Percentiles rank a stretch among this genome's conserved stretches.
These are phyloP conservation scores for Ogataea corticis DNA, from an alignment of 805 yeast species.

Conservation along the genomic window DNA sequence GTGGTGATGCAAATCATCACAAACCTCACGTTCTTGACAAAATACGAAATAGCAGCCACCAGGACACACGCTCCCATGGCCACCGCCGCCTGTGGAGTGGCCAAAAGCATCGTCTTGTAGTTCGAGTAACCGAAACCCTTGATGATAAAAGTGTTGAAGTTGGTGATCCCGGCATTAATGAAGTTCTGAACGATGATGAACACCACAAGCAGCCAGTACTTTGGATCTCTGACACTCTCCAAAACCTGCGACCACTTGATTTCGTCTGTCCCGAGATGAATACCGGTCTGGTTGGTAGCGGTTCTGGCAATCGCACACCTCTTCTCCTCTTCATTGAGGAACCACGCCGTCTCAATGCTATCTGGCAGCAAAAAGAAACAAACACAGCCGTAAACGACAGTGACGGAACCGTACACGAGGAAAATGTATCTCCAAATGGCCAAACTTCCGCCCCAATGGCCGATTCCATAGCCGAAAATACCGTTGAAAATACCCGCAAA, in stretches of 20 bases:
- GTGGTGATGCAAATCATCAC: constrained; percentile 27
- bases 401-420: constrained; percentile 35
- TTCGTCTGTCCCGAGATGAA: constrained; percentile 38
- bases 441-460: constrained; percentile 26
- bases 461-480: constrained; percentile 35
- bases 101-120: constrained; percentile 38
- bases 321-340: constrained; percentile 39
- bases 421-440: constrained; percentile 36
- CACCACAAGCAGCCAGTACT: constrained; percentile 33
- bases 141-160: constrained; percentile 48
- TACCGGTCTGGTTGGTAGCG: constrained; percentile 38
- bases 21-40: constrained; percentile 25
- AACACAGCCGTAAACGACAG: constrained; percentile 34
- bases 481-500: constrained; percentile 34
- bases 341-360: constrained; percentile 36
- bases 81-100: constrained; percentile 36
- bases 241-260: constrained; percentile 31
- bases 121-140: constrained; percentile 36
- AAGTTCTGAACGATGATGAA: constrained; percentile 42
- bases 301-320: constrained; percentile 33
- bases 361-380: constrained; percentile 35
- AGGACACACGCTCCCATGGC: constrained; percentile 36
- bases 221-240: constrained; percentile 37
- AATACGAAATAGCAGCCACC: constrained; percentile 22
- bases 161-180: constrained; percentile 60